Percentiles rank a stretch among this genome's conserved stretches.
These are phyloP conservation scores for Phytophthora europaea DNA, from an alignment of 352 stramenopile genomes.

Conservation along the genomic window DNA sequence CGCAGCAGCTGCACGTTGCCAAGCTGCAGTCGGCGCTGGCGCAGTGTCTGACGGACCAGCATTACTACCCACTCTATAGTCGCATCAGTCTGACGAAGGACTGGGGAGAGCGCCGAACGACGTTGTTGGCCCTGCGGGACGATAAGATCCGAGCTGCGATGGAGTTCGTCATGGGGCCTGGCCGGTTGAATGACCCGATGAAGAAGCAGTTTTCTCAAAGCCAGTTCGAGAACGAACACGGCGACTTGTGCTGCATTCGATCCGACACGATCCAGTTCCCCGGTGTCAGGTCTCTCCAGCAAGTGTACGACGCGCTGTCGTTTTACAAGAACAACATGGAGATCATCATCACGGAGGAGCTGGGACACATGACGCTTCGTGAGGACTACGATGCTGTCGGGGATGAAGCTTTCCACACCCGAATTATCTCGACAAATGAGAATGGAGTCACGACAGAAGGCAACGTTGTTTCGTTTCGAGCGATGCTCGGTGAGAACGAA, in stretches of 20 bases:
- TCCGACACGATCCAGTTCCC: constrained; percentile 49
- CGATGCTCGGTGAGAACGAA: constrained; percentile 22
- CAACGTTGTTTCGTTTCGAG: constrained; percentile 42
- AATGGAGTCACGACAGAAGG: constrained; percentile 35
- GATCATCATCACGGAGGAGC: constrained; percentile 49
- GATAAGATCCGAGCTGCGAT: constrained; percentile 31
- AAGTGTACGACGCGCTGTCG: constrained; percentile 50
- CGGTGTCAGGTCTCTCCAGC: constrained; percentile 32
- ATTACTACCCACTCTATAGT: constrained; percentile 34
- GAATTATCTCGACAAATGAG: constrained; percentile 35
- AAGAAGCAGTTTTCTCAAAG: constrained; percentile 34
- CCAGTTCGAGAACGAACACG: constrained; percentile 31
- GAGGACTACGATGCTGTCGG: constrained; percentile 47
- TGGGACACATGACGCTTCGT: constrained; percentile 47
- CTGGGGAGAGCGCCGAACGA: constrained; percentile 17
- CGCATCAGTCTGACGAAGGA: constrained; percentile 37
- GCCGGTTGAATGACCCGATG: constrained; percentile 10
- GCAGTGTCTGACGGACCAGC: constrained; percentile 27
- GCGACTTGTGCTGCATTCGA: constrained; percentile 40
- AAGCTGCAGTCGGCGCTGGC: constrained; percentile 39
- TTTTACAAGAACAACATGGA: constrained; percentile 56
- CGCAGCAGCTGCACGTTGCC: constrained; percentile 29
- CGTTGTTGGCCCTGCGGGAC: constrained; percentile 26
- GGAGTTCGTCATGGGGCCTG: constrained; percentile 33
- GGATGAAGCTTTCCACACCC: constrained; percentile 29